Evolutionary conservation across 352 stramenopile species (phyloP).

Genomic region (Phytophthora uliginosa): DNA sequence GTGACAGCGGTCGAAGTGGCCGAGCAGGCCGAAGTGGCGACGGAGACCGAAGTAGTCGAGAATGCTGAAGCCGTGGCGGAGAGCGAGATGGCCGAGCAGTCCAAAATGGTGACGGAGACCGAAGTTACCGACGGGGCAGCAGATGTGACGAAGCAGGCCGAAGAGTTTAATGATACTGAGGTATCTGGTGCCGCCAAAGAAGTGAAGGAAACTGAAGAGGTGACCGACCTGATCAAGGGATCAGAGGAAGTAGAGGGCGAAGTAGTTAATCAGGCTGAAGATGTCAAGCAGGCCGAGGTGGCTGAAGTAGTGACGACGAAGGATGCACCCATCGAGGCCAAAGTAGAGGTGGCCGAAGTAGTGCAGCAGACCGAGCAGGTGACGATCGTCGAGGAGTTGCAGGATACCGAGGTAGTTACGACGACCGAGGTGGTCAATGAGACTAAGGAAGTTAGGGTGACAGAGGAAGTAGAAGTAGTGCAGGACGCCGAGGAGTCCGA

Average conservation of each 20-base stretch:
- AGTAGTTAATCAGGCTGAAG: neutral
- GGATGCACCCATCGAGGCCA: neutral
- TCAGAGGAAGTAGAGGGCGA: neutral
- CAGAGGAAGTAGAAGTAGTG: conserved; percentile 1
- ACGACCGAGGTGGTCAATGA: conserved; percentile 8
- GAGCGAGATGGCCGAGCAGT: neutral
- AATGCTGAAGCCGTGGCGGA: neutral
- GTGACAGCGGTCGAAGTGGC: neutral
- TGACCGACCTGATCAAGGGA: neutral
- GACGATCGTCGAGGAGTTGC: conserved; percentile 2
- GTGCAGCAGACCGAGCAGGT: conserved; percentile 17
- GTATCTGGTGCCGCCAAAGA: neutral
- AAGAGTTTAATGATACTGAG: no score
- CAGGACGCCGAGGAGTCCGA: neutral
- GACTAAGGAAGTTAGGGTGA: neutral
- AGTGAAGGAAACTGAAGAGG: neutral
- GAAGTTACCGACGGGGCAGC: neutral
- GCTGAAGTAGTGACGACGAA: neutral
- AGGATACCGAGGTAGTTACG: conserved; percentile 4
- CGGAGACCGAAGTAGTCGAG: neutral
- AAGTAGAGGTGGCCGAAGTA: conserved; percentile 10
- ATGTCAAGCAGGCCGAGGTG: neutral
- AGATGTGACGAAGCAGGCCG: neutral
- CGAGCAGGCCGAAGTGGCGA: neutral
- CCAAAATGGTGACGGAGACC: neutral